A percentile compares a stretch with the other conserved stretches of the same genome.
These are phyloP conservation scores for Vanderwaltozyma tropicalis DNA, from an alignment of 805 yeast species.

Conservation along the genomic window DNA sequence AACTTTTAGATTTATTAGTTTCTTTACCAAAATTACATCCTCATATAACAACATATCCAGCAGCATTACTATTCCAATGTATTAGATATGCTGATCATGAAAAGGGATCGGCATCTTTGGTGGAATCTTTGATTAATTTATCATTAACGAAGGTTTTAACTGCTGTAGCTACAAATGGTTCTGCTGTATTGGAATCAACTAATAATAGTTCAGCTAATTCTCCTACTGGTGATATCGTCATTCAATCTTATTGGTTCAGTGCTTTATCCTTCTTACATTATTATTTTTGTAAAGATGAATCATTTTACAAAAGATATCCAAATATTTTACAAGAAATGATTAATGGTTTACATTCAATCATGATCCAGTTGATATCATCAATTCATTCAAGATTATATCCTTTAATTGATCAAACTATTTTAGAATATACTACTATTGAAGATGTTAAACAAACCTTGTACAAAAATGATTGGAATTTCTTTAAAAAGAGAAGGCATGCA, in stretches of 20 bases:
- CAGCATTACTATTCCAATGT: conserved; percentile 59
- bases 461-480: conserved; percentile 61
- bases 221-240: conserved; percentile 49
- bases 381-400: conserved; percentile 49
- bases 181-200: conserved; percentile 13
- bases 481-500: conserved; percentile 33
- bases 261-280: conserved; percentile 67
- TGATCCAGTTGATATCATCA: conserved; percentile 56
- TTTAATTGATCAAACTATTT: conserved; percentile 52
- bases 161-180: conserved; percentile 15
- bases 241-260: conserved; percentile 81
- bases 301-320: conserved; percentile 46
- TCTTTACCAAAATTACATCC: conserved; percentile 47
- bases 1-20: conserved; percentile 53
- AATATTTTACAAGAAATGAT: conserved; percentile 48
- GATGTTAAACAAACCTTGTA: conserved; percentile 69
- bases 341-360: conserved; percentile 45
- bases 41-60: conserved; percentile 43
- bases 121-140: conserved; percentile 48
- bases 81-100: conserved; percentile 56
- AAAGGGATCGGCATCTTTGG: conserved; percentile 40
- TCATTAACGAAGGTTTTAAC: conserved; percentile 53
- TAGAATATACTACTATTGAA: conserved; percentile 73
- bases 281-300: conserved; percentile 60
- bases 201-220: conserved; percentile 11